Evolutionary conservation across 1,284 basidiomycete species (phyloP), one percentile per base, ranked within the genome.

Genomic region (Anthracocystis panici-leucophaei): DNA sequence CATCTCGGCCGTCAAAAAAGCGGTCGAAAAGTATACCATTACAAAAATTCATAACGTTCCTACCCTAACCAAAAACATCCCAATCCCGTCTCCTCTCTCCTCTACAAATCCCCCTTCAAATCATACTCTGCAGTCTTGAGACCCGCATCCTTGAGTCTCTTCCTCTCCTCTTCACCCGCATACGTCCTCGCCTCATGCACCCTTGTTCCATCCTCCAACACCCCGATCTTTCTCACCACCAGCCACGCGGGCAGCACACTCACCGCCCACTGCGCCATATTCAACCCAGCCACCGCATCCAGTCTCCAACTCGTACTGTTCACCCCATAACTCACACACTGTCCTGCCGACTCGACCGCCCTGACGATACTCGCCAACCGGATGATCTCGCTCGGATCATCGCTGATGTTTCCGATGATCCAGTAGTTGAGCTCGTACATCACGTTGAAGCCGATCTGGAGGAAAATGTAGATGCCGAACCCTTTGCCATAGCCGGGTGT

Each of bases 341-440:
- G 79, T 0, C 85, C 85, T 0, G 81, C 82, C 1, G 58, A 66
- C 53, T 86, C 85, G 10, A 82, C 71, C 0, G 78, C 78, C 9
- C 85, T 75, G 0, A 86, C 73, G 42, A 84, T 77, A 5, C 78
- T 76, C 0, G 82, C 78, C 2, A 85, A 68, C 0, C 83, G 73
- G 18, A 84, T 74, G 38, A 86, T 58, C 65, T 85, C 83, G 8
- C 44, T 20, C 0, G 80, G 75, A 16, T 81, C 65, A 14, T 79
- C 70, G 4, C 67, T 59, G 40, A 79, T 45, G 14, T 70, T 49
- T 0, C 76, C 71, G n/a, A 84, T 65, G 23, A 76, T 23, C 67
- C 75, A 85, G 67, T 86, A 86, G 27, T 76, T 82, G 16, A 77
- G 58, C 51, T 82, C 81, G 58, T 83, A 81, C 70, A 77, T 68